phyloP scores from a whole-genome alignment of 1,139 yeast genomes.

The Nakaseomyces glabratus region DNA sequence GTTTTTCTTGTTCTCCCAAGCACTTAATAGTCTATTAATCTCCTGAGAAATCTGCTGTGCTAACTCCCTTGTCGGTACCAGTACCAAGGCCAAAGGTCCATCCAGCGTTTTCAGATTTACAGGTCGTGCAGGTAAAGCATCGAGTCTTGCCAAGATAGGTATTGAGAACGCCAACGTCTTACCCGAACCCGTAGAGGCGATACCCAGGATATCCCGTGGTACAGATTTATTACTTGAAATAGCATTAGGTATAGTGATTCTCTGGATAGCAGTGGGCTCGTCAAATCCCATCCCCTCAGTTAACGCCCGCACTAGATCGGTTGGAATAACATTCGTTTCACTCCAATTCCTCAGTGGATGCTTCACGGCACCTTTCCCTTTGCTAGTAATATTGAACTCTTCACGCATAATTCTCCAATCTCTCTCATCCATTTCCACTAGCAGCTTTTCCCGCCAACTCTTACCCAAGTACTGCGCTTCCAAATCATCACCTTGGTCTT shows the following conservation, averaged over 20 bases:
- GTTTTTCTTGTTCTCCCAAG: slow-evolving; percentile 21
- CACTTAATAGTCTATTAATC: slow-evolving; percentile 43
- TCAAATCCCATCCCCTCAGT: slow-evolving; percentile 38
- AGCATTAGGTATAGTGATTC: slow-evolving; percentile 79
- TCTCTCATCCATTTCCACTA: slow-evolving; percentile 58
- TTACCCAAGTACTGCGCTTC: slow-evolving; percentile 23
- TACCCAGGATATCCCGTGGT: slow-evolving; percentile 59
- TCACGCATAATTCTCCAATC: slow-evolving; percentile 89
- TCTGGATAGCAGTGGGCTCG: slow-evolving; percentile 80
- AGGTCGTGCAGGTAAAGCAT: slow-evolving; percentile 32
- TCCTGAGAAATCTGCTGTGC: slow-evolving; percentile 77
- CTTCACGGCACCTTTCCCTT: slow-evolving; percentile 38
- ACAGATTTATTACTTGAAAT: slow-evolving; percentile 32
- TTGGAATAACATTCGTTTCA: slow-evolving; percentile 46
- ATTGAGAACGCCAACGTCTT: slow-evolving; percentile 78
- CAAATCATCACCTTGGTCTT: slow-evolving; percentile 5
- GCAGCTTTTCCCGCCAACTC: slow-evolving; percentile 67
- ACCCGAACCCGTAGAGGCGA: slow-evolving; percentile 97
- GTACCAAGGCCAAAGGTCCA: slow-evolving; percentile 59
- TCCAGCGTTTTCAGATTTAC: slow-evolving; percentile 34
- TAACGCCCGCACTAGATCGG: slow-evolving; percentile 35
- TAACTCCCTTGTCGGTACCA: slow-evolving; percentile 91
- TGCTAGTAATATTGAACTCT: slow-evolving; percentile 59
- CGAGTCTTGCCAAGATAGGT: slow-evolving; percentile 59
- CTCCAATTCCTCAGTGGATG: slow-evolving; percentile 69